These are phyloP conservation scores for Pelargonium cotyledonis DNA, from an alignment of 441 rosid species.

Conservation along the genomic window DNA sequence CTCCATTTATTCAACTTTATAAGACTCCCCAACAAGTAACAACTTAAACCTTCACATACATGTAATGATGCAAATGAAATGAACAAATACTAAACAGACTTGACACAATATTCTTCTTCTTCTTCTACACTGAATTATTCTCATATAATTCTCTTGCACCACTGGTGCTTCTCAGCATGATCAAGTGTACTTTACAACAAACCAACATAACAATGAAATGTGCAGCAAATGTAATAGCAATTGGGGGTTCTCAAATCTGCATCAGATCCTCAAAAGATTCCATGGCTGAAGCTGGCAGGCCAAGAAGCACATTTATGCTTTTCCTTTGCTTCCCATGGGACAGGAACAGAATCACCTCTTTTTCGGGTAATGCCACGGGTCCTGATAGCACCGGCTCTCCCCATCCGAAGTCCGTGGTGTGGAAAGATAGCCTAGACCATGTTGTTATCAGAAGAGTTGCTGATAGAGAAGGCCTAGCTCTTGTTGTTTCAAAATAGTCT, in stretches of 20 bases:
- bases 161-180: no score
- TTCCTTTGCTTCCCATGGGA: constrained; percentile 52
- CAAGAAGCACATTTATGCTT: constrained; percentile 63
- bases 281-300: constrained; percentile 79
- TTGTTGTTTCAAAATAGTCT: constrained; percentile 72
- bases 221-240: not conserved
- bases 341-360: constrained; percentile 67
- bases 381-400: constrained; percentile 68
- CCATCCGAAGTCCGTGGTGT: constrained; percentile 79
- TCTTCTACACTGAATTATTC: not conserved
- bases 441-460: constrained; percentile 68
- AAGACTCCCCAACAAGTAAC: not conserved
- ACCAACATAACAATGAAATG: not conserved
- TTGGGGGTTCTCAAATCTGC: constrained; percentile 27
- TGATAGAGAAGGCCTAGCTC: constrained; percentile 68
- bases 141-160: not conserved
- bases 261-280: constrained; percentile 47
- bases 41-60: not conserved
- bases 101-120: not conserved
- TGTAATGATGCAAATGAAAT: not conserved
- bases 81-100: not conserved
- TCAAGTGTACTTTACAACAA: not conserved
- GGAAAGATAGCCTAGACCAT: constrained; percentile 65
- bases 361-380: constrained; percentile 79
- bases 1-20: no score